Conservation (phyloP, 1,284 basidiomycete species). For the Moniliophthora roreri region DNA sequence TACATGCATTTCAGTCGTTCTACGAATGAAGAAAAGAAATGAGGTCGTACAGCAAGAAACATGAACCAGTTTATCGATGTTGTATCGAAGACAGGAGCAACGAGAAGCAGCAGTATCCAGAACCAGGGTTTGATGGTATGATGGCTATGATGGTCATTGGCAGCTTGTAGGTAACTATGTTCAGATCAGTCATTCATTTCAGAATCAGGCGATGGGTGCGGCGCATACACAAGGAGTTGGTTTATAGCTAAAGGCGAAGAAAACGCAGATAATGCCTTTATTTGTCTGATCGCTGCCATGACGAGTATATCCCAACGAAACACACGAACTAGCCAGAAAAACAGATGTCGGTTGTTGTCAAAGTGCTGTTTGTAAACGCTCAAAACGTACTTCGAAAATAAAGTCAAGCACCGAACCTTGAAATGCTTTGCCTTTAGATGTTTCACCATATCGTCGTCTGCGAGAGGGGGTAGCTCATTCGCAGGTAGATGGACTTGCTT, state of each 20-base stretch:
- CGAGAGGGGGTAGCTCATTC: conserved; percentile 42
- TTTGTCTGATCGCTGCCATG: conserved; percentile 3
- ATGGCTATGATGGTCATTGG: neutral
- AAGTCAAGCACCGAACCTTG: no score
- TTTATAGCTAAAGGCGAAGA: no score
- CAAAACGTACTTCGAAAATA: conserved; percentile 31
- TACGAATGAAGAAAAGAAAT: neutral
- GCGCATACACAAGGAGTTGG: no score
- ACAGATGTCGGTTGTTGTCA: conserved; percentile 26
- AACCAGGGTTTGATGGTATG: conserved; percentile 26
- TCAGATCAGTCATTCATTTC: neutral
- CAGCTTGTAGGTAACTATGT: conserved; percentile 11
- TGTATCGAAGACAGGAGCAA: conserved; percentile 43
- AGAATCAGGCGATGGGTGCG: neutral
- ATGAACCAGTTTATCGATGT: conserved; percentile 50
- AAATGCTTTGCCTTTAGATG: conserved; percentile 25
- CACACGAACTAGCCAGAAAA: conserved; percentile 20
- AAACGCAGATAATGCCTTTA: no score
- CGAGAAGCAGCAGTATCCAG: conserved; percentile 52
- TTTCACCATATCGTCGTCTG: conserved; percentile 43
- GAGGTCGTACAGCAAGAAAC: conserved; percentile 38
- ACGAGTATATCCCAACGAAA: conserved; percentile 36
- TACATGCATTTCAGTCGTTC: neutral
- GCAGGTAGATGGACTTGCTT: conserved; percentile 28
- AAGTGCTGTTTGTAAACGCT: conserved; percentile 14